Conservation (phyloP, 179 eudicot species). For the Sideroxylon spinosum region DNA sequence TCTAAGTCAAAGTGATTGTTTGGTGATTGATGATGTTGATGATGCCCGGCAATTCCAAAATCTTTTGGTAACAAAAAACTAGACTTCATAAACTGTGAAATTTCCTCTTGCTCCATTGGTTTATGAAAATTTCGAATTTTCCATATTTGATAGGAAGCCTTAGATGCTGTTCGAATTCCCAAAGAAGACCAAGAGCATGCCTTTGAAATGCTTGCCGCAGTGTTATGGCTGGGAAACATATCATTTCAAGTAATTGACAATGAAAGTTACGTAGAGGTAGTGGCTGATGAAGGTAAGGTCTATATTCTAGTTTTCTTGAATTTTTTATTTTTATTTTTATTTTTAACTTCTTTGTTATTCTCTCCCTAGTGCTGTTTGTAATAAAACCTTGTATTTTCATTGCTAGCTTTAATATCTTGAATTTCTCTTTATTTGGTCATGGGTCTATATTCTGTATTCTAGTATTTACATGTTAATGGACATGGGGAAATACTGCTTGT, state of each 20-base stretch:
- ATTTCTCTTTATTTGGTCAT: neutral
- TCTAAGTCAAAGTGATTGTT: conserved; percentile 81
- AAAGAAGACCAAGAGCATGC: conserved; percentile 65
- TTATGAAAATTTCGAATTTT: neutral
- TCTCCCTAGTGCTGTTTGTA: neutral
- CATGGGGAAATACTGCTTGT: neutral
- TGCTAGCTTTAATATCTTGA: neutral
- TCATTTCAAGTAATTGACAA: conserved; percentile 58
- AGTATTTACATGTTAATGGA: neutral
- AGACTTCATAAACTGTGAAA: neutral
- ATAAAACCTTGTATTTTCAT: neutral
- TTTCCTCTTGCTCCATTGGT: neutral
- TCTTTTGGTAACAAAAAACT: conserved; percentile 53
- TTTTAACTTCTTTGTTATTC: neutral
- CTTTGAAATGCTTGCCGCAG: conserved; percentile 73
- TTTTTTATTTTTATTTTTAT: neutral
- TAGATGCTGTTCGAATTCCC: conserved; percentile 48
- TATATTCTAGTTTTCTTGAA: neutral
- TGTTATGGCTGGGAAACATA: conserved; percentile 93
- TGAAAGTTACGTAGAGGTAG: conserved; percentile 70
- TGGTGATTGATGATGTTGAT: conserved; percentile 55
- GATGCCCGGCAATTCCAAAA: conserved; percentile 59
- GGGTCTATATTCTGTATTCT: neutral
- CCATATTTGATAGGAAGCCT: conserved; percentile 52
- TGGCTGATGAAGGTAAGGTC: conserved; percentile 69